Evolutionary conservation across 2,329 filamentous ascomycete species (phyloP).

Genomic region (Xylaria sp.): DNA sequence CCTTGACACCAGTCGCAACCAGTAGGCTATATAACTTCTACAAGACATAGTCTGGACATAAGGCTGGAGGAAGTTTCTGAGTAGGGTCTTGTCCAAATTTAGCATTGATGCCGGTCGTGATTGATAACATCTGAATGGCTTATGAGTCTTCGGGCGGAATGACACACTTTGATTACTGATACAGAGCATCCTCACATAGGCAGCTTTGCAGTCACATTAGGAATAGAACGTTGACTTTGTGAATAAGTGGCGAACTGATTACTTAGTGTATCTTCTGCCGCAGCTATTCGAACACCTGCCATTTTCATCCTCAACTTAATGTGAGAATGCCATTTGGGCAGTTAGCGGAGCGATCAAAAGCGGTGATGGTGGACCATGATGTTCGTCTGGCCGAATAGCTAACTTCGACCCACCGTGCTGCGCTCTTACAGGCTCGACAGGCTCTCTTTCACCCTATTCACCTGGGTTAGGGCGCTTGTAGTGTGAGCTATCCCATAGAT

Average conservation of each 20-base stretch:
- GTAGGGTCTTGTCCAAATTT: not conserved
- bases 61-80: not conserved
- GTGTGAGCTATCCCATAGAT: not conserved
- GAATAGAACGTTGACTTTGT: not conserved
- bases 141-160: not conserved
- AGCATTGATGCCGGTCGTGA: not conserved
- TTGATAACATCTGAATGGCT: not conserved
- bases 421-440: not conserved
- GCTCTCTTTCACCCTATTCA: not conserved
- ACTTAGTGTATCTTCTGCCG: not conserved
- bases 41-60: not conserved
- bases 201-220: not conserved
- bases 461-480: not conserved
- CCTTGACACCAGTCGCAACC: not conserved
- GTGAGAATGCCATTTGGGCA: not conserved
- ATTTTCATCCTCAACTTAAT: not conserved
- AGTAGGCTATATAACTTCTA: not conserved
- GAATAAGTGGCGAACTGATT: conserved; percentile 1
- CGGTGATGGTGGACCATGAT: not conserved
- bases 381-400: not conserved
- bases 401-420: not conserved
- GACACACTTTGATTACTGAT: not conserved
- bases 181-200: not conserved
- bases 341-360: not conserved
- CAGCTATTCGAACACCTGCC: not conserved